Evolutionary conservation across 2,329 filamentous ascomycete species (phyloP), one percentile per base, ranked within the genome.

Genomic region (Hypoxylon sp.): DNA sequence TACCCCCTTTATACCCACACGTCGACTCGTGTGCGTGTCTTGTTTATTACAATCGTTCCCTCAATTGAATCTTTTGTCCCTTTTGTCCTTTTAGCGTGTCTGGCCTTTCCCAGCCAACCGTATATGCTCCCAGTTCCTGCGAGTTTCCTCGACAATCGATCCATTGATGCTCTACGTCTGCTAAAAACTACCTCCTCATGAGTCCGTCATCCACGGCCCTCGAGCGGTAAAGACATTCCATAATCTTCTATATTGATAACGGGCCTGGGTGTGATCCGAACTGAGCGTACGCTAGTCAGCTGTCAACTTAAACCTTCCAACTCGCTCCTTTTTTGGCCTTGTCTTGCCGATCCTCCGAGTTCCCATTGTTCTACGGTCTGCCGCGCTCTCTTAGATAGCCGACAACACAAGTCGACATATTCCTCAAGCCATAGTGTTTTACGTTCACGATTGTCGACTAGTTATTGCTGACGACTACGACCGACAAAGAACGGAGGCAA

Each of bases 1-100:
- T 75, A 74, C 72, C 72, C 73, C 70, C 72, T 75, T 75, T 74
- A 73, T 72, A 75, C 67, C 73, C 72, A 68, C 72, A 70, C 73
- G 73, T 72, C 71, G 72, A 73, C 70, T 72, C 70, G 73, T 73
- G 71, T 74, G 72, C 72, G 62, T 65, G 64, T 71, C 64, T 70
- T 74, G 68, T 72, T 75, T 77, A 73, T 74, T 73, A 70, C 67
- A 72, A 71, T 72, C 73, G 64, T 73, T 71, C 47, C 62, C 63
- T 71, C 56, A 64, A 67, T 70, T 67, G 60, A 68, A 70, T 70
- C 68, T 68, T 64, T 67, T 67, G 68, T 68, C 51, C 33, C 65
- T 66, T 66, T 68, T 47, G 51, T 67, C 55, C 53, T 47, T 44
- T 67, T 54, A 55, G 51, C 56, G 51, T 58, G 61, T 56, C 61